phyloP scores from a whole-genome alignment of 495 filamentous ascomycete species.

The Penicillium paxilli region DNA sequence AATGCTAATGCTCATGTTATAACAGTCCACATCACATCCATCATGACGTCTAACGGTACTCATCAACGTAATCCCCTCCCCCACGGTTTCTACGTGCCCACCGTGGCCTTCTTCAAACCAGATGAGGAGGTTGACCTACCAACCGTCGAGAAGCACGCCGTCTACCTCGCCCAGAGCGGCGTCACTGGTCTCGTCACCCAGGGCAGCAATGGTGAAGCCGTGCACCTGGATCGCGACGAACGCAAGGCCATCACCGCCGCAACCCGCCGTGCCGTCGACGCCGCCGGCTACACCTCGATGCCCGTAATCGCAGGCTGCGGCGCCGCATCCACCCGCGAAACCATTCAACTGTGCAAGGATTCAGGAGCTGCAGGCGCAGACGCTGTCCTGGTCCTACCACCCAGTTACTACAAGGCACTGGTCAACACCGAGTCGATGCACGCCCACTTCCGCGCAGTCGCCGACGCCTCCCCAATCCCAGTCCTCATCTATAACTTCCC shows the following conservation, averaged over 20 bases:
- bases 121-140: conserved; percentile 64
- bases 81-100: conserved; percentile 67
- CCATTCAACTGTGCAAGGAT: conserved; percentile 76
- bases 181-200: conserved; percentile 81
- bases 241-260: conserved; percentile 67
- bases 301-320: conserved; percentile 86
- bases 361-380: conserved; percentile 75
- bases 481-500: conserved; percentile 95
- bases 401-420: conserved; percentile 77
- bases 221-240: conserved; percentile 73
- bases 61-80: conserved; percentile 27
- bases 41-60: conserved; percentile 19
- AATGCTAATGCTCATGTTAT: too few relatives aligned
- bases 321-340: conserved; percentile 82
- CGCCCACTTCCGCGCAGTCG: conserved; percentile 76
- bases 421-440: conserved; percentile 57
- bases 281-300: conserved; percentile 63
- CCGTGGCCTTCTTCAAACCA: conserved; percentile 65
- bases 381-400: conserved; percentile 81
- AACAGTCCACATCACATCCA: too few relatives aligned
- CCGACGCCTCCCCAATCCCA: conserved; percentile 78
- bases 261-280: conserved; percentile 74
- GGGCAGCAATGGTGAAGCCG: conserved; percentile 88
- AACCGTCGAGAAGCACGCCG: conserved; percentile 72
- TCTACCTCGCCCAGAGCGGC: conserved; percentile 78